Percentiles rank a stretch among this genome's conserved stretches.
These are phyloP conservation scores for Trichoderma asperellum DNA, from an alignment of 2,329 filamentous ascomycete genomes.

Conservation along the genomic window DNA sequence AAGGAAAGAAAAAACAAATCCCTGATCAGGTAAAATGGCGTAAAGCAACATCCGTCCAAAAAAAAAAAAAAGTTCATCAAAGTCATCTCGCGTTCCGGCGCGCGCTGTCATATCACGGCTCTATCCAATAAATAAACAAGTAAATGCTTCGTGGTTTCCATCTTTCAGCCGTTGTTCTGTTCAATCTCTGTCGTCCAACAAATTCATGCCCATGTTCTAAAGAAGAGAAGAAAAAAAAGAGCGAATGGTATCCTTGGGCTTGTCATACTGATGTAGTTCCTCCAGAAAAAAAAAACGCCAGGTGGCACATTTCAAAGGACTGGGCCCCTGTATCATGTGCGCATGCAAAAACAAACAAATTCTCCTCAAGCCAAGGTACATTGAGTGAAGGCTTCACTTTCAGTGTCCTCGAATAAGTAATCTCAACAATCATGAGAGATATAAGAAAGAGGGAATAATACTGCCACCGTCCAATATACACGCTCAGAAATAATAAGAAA, in stretches of 20 bases:
- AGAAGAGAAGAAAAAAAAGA: conserved; percentile 19
- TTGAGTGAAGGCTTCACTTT: conserved; percentile 3
- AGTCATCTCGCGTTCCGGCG: conserved; percentile 19
- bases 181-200: conserved; percentile 6
- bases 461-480: conserved; percentile 33
- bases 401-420: conserved; percentile 3
- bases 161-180: conserved; percentile 13
- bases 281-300: conserved; percentile 26
- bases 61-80: conserved; percentile 9
- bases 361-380: conserved; percentile 23
- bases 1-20: not conserved
- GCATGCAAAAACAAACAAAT: conserved; percentile 28
- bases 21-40: conserved; percentile 4
- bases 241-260: conserved; percentile 28
- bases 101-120: conserved; percentile 21
- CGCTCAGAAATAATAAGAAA: conserved; percentile 1
- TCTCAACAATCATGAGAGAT: conserved; percentile 8
- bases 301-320: conserved; percentile 27
- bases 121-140: conserved; percentile 14
- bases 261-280: conserved; percentile 10
- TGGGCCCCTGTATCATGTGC: conserved; percentile 23
- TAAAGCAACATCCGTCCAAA: not conserved
- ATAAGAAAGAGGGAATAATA: conserved; percentile 29
- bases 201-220: conserved; percentile 23
- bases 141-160: conserved; percentile 11